Evolutionary conservation across 495 filamentous ascomycete genomes (phyloP).

Genomic region (Neurospora intermedia): DNA sequence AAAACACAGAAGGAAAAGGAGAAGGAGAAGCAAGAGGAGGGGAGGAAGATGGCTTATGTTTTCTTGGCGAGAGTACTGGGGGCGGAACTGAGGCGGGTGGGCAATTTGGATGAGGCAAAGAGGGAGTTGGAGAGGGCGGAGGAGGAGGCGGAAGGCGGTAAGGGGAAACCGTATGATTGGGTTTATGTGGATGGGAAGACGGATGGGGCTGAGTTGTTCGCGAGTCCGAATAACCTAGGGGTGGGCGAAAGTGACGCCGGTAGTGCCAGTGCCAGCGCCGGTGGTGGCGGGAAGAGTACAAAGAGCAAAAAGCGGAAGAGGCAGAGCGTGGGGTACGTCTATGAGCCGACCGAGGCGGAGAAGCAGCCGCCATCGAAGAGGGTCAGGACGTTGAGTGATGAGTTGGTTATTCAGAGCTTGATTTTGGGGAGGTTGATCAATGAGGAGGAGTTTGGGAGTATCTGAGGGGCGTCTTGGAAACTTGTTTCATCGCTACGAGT

Average conservation of each 20-base stretch:
- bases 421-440: constrained; percentile 75
- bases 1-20: not conserved
- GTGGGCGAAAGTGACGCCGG: not conserved
- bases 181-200: constrained; percentile 58
- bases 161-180: constrained; percentile 56
- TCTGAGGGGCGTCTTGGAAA: not conserved
- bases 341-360: constrained; percentile 12
- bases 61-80: constrained; percentile 76
- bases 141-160: constrained; percentile 3
- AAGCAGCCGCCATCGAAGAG: constrained; percentile 30
- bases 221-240: constrained; percentile 3
- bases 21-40: constrained; percentile 44
- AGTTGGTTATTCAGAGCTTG: constrained; percentile 85
- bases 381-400: constrained; percentile 61
- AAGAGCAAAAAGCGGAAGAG: constrained; percentile 35
- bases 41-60: constrained; percentile 42
- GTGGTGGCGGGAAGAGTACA: not conserved
- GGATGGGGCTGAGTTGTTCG: constrained; percentile 16
- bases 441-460: constrained; percentile 34
- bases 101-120: constrained; percentile 52
- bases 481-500: not conserved
- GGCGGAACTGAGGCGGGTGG: constrained; percentile 53
- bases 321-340: constrained; percentile 16
- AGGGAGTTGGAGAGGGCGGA: constrained; percentile 43
- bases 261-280: not conserved